Conservation (phyloP, 1,139 yeast species). For the Yamadazyma songkhlaensis region DNA sequence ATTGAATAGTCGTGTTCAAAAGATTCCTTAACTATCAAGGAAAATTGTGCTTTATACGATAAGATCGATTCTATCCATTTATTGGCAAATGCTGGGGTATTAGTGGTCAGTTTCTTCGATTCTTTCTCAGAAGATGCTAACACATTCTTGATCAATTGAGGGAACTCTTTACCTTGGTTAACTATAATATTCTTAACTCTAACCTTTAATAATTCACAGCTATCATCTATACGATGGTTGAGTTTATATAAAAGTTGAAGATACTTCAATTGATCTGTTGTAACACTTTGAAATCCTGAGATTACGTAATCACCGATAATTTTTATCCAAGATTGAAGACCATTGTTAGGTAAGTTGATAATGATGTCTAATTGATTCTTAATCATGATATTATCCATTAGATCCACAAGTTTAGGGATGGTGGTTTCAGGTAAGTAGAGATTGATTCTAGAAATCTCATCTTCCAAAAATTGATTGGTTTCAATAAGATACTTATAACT, state of each 20-base stretch:
- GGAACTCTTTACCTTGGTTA: slow-evolving; percentile 32
- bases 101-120: slow-evolving; percentile 6
- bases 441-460: slow-evolving; percentile 56
- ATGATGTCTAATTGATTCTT: slow-evolving; percentile 50
- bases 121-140: slow-evolving; percentile 12
- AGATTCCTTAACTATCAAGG: slow-evolving; percentile 43
- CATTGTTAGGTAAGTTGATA: slow-evolving; percentile 11
- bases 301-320: slow-evolving; percentile 7
- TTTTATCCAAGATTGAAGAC: slow-evolving; percentile 12
- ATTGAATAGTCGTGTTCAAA: slow-evolving; percentile 50
- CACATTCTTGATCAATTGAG: slow-evolving; percentile 25
- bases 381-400: slow-evolving; percentile 64
- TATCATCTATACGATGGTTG: slow-evolving; percentile 52
- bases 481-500: slow-evolving; percentile 47
- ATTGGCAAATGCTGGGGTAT: slow-evolving; percentile 51
- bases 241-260: slow-evolving; percentile 50
- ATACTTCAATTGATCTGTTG: slow-evolving; percentile 15
- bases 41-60: slow-evolving; percentile 51
- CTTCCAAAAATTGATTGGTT: slow-evolving; percentile 50
- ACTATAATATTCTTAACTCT: slow-evolving; percentile 50
- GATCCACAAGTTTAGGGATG: slow-evolving; percentile 48
- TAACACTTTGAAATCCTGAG: neutral
- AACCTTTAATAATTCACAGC: slow-evolving; percentile 46
- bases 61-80: slow-evolving; percentile 69
- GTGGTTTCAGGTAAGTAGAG: slow-evolving; percentile 57